These are phyloP conservation scores for Proliferodiscus dingleyae DNA, from an alignment of 2,329 filamentous ascomycete species.

Conservation along the genomic window DNA sequence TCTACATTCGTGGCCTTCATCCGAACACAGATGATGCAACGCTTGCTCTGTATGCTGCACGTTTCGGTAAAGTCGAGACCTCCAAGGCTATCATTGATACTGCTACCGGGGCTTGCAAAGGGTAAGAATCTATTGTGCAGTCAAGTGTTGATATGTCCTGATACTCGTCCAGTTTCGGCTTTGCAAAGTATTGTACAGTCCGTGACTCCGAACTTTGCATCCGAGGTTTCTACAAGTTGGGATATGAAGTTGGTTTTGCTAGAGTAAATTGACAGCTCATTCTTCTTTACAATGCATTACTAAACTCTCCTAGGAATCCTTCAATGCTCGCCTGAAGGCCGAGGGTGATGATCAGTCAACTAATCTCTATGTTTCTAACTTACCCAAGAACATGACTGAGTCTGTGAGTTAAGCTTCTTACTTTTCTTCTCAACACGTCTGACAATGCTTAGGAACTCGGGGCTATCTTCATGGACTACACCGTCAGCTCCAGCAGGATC, in stretches of 20 bases:
- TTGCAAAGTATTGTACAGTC: conserved; percentile 88
- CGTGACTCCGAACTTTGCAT: conserved; percentile 94
- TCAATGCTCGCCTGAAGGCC: conserved; percentile 96
- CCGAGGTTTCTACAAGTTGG: conserved; percentile 86
- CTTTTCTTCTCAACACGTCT: conserved; percentile 19
- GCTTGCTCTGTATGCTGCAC: conserved; percentile 72
- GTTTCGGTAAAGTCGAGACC: conserved; percentile 91
- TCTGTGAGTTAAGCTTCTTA: conserved; percentile 53
- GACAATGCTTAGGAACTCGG: conserved; percentile 58
- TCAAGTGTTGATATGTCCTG: too few species aligned
- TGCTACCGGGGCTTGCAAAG: conserved; percentile 89
- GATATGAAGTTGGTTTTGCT: conserved; percentile 97
- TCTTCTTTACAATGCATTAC: conserved; percentile 12
- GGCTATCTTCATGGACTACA: conserved; percentile 72
- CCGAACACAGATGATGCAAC: conserved; percentile 93
- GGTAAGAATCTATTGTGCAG: too few species aligned
- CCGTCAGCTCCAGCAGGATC: conserved; percentile 90
- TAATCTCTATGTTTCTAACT: conserved; percentile 96
- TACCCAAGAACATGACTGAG: conserved; percentile 89
- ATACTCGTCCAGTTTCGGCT: conserved; percentile 68
- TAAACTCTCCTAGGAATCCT: conserved; percentile 68
- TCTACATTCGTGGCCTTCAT: conserved; percentile 94
- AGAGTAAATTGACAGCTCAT: conserved; percentile 52
- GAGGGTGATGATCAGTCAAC: conserved; percentile 86
- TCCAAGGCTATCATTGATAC: conserved; percentile 99